Evolutionary conservation across 1,139 yeast species (phyloP).

Genomic region (Zygoascus hellenicus): DNA sequence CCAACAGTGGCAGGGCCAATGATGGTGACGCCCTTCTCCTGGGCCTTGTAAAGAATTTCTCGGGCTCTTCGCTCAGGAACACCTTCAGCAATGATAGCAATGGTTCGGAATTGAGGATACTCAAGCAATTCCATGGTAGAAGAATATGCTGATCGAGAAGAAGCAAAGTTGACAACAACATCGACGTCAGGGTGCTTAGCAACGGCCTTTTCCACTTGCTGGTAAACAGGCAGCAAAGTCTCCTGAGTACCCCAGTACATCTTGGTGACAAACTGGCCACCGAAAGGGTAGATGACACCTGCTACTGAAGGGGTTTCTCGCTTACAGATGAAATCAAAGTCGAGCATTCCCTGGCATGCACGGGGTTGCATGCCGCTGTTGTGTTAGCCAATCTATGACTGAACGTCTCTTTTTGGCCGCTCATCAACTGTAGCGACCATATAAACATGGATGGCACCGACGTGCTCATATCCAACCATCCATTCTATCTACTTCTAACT

Average conservation of each 20-base stretch:
- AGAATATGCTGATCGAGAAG: conserved; percentile 43
- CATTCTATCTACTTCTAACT: neutral
- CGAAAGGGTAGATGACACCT: conserved; percentile 44
- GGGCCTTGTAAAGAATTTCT: conserved; percentile 41
- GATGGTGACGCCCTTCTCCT: conserved; percentile 42
- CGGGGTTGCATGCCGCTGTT: conserved; percentile 38
- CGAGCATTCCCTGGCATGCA: conserved; percentile 46
- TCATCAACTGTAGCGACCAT: too few relatives aligned
- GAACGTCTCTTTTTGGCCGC: too few relatives aligned
- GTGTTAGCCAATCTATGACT: neutral
- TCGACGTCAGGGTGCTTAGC: conserved; percentile 45
- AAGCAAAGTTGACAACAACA: conserved; percentile 45
- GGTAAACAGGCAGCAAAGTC: conserved; percentile 43
- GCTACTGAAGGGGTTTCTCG: conserved; percentile 45
- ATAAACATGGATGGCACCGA: too few relatives aligned
- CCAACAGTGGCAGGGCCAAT: conserved; percentile 47
- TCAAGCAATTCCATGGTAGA: conserved; percentile 45
- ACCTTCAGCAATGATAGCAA: conserved; percentile 46
- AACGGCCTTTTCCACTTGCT: conserved; percentile 38
- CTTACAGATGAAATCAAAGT: conserved; percentile 43
- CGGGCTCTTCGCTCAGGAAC: conserved; percentile 47
- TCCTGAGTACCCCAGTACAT: conserved; percentile 49
- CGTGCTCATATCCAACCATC: too few relatives aligned
- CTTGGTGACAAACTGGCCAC: conserved; percentile 43
- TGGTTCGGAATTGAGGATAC: conserved; percentile 42